phyloP scores from a whole-genome alignment of 176 grass and related monocot species.

The Chrysopogon serrulatus region DNA sequence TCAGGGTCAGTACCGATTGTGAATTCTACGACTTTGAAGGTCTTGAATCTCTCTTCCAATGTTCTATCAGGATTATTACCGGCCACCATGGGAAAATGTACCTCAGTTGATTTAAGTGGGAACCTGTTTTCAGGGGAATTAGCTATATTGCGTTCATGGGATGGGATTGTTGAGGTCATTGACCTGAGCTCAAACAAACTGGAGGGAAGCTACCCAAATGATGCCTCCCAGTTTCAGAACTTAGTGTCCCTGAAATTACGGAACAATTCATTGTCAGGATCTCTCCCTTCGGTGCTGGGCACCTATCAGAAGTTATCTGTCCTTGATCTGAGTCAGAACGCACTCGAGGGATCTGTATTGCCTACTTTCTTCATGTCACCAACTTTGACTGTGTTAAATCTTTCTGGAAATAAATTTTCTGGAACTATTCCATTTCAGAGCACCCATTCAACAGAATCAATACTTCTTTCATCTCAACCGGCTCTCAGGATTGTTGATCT shows the following conservation, averaged over 20 bases:
- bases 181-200: constrained; percentile 92
- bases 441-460: constrained; percentile 67
- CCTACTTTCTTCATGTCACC: constrained; percentile 60
- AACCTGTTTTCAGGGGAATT: constrained; percentile 67
- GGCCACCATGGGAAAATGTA: constrained; percentile 42
- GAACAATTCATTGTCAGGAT: constrained; percentile 74
- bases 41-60: constrained; percentile 92
- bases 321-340: constrained; percentile 83
- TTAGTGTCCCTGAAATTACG: constrained; percentile 65
- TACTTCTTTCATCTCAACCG: constrained; percentile 53
- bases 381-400: constrained; percentile 66
- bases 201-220: constrained; percentile 75
- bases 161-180: constrained; percentile 55
- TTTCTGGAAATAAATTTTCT: constrained; percentile 78
- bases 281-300: constrained; percentile 72
- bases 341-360: constrained; percentile 68
- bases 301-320: constrained; percentile 72
- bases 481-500: constrained; percentile 76
- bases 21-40: constrained; percentile 83
- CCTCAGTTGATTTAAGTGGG: constrained; percentile 74
- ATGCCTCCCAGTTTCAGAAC: constrained; percentile 70
- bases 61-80: constrained; percentile 73
- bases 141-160: constrained; percentile 69
- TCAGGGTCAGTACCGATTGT: constrained; percentile 62
- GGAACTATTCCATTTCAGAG: constrained; percentile 76